Base-by-base conservation (phyloP, 2,329 filamentous ascomycete genomes). In the Thermothelomyces thermophilus region DNA sequence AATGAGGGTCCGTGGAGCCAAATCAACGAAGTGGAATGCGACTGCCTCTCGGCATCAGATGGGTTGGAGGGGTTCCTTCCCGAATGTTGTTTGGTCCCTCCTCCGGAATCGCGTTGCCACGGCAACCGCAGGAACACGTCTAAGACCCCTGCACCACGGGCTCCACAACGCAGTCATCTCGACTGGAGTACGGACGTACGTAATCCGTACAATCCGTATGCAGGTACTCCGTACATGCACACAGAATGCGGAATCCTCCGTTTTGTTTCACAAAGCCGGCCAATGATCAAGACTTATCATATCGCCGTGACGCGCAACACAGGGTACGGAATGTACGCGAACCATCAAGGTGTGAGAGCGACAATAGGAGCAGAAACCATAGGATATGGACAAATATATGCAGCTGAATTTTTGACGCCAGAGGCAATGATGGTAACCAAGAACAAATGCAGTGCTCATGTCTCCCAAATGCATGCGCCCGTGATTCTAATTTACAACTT, bases 51-150 rank as follows among this genome's bases (percentile, higher is more conserved):
- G 24, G 9, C 17, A 22, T 26, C 31, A 16, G n/a, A 26, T 17
- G 11, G 19, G 28, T 5, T 48, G 46, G 52, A 52, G 49, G 48
- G 48, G 52, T 41, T 44, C 37, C 28, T 52, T 40, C 22, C 20
- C 30, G 16, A 10, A 13, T 28, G n/a, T 16, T 54, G 46, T 51
- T 48, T 46, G 24, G 45, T 28, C 39, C 14, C 39, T 28, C 19
- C 14, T 19, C 19, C 22, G 16, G 14, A 10, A 14, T 14, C 14
- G 14, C 22, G 52, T 54, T 54, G 46, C 16, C 46, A 3, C 24
- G 42, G 46, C 52, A 54, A 54, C 52, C 9, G 14, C 16, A 16
- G 17, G 13, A 43, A 31, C 26, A n/a, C 31, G 7, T 14, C 31
- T 22, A 11, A n/a, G 17, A 39, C 44, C 35, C 35, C 28, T 33